Percentiles rank a stretch among this genome's conserved stretches.
phyloP scores from a whole-genome alignment of 108 stramenopile species.

The Cyclotella kingstonii region DNA sequence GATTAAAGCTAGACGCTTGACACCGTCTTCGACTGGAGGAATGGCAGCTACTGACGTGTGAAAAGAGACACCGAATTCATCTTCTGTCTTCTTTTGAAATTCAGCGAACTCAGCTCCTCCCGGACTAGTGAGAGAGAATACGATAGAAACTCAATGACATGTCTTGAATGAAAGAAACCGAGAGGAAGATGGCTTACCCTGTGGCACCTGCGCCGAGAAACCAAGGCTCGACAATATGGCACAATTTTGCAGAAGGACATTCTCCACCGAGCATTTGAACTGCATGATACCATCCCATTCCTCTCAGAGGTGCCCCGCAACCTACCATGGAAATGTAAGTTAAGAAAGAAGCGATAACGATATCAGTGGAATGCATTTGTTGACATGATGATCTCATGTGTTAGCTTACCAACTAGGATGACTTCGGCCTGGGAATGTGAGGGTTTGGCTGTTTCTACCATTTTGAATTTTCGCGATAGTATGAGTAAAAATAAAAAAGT shows the following conservation, averaged over 20 bases:
- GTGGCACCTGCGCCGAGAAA: slow-evolving; percentile 76
- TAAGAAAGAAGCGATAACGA: neutral
- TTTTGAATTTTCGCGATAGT: slow-evolving; percentile 1
- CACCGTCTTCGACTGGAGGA: slow-evolving; percentile 66
- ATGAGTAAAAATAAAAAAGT: too few relatives aligned
- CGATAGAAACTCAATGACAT: neutral
- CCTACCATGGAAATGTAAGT: neutral
- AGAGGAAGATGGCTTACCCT: slow-evolving; percentile 6
- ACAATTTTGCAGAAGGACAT: slow-evolving; percentile 79
- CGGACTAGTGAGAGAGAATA: slow-evolving; percentile 46
- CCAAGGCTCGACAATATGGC: slow-evolving; percentile 90
- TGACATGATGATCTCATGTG: neutral
- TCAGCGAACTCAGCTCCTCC: slow-evolving; percentile 83
- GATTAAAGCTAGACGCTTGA: slow-evolving; percentile 81
- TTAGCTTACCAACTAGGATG: slow-evolving; percentile 41
- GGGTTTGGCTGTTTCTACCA: slow-evolving; percentile 32
- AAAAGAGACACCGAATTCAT: slow-evolving; percentile 67
- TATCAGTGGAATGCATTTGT: neutral
- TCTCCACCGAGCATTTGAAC: slow-evolving; percentile 81
- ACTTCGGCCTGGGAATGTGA: slow-evolving; percentile 47
- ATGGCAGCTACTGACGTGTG: slow-evolving; percentile 65
- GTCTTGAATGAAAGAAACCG: neutral
- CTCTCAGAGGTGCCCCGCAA: slow-evolving; percentile 48
- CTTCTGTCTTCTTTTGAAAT: slow-evolving; percentile 60
- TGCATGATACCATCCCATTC: slow-evolving; percentile 90